These are phyloP conservation scores for Candida smagusa DNA, from an alignment of 1,139 yeast genomes.

Conservation along the genomic window DNA sequence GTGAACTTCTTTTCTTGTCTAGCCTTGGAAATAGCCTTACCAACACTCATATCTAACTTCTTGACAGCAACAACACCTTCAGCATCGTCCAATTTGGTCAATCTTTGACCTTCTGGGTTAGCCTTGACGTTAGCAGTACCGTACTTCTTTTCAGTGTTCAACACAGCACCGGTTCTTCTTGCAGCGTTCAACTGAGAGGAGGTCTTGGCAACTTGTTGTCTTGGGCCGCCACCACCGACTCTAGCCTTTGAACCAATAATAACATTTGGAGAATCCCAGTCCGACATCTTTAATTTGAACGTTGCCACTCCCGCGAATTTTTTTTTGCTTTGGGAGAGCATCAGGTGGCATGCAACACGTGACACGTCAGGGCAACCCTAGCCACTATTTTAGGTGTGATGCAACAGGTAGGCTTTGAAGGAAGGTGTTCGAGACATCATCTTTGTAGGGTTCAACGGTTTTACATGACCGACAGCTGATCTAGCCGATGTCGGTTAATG, in stretches of 20 bases:
- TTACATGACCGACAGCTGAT: neutral
- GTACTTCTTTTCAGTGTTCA: slow-evolving; percentile 92
- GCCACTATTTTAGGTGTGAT: too few species aligned
- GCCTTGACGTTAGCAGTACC: slow-evolving; percentile 62
- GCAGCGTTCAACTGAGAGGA: slow-evolving; percentile 85
- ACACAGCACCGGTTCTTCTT: slow-evolving; percentile 83
- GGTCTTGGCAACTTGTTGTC: slow-evolving; percentile 78
- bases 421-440: too few species aligned
- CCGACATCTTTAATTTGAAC: slow-evolving; percentile 38
- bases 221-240: slow-evolving; percentile 85
- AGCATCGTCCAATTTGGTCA: slow-evolving; percentile 88
- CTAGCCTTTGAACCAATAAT: slow-evolving; percentile 86
- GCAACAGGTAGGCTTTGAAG: too few species aligned
- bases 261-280: slow-evolving; percentile 83
- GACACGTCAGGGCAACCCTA: too few species aligned
- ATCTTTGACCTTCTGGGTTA: slow-evolving; percentile 90
- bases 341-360: too few species aligned
- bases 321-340: too few species aligned
- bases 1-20: slow-evolving; percentile 87
- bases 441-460: too few species aligned
- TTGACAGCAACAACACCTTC: slow-evolving; percentile 93
- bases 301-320: too few species aligned
- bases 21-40: slow-evolving; percentile 81
- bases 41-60: slow-evolving; percentile 79
- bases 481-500: neutral